Evolutionary conservation across 202 grass and related monocot genomes (phyloP), one percentile per base, ranked within the genome.

Genomic region (Eragrostis tef): DNA sequence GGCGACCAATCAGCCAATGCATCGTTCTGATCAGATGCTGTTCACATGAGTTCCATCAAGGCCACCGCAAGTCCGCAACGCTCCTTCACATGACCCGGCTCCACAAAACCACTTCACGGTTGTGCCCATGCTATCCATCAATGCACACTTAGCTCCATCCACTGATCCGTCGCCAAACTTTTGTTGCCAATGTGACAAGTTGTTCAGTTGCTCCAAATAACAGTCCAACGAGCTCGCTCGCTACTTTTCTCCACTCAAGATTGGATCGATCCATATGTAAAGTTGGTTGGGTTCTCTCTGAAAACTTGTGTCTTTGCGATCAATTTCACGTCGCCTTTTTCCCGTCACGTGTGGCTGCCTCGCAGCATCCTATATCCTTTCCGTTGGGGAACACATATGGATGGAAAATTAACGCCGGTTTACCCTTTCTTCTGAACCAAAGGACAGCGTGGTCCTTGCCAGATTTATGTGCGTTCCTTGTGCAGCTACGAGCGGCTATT

Each of bases 21-120:
- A 72, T 74, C 24, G 68, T 45, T 42, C 9, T 14, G 54, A 82
- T 71, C 36, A 12, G 61, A 73, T 82, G 77, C 59, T 41, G 54
- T 61, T 78, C 83, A 78, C 79, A 73, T 86, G 83, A 86, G 73
- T 69, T 86, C 73, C 87, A 86, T 78, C 83, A 82, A 51, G 42
- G 69, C 77, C 72, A 57, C 42, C 16, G 12, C n/a, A n/a, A n/a
- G n/a, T n/a, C n/a, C n/a, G n/a, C 47, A 22, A 29, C 39, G 71
- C 71, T 50, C 53, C 82, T 57, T 77, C 82, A 89, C 82, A 85
- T 85, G 82, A 71, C 47, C 64, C 8, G 11, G 29, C 53, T 26
- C 34, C 17, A 79, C 24, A 71, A 7, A 57, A 51, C 5, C 57
- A 44, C 65, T 42, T 65, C 73, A 79, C 13, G 58, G 14, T 52